These are phyloP conservation scores for Solanum tarijense DNA, from an alignment of 257 asterid genomes.

Conservation along the genomic window DNA sequence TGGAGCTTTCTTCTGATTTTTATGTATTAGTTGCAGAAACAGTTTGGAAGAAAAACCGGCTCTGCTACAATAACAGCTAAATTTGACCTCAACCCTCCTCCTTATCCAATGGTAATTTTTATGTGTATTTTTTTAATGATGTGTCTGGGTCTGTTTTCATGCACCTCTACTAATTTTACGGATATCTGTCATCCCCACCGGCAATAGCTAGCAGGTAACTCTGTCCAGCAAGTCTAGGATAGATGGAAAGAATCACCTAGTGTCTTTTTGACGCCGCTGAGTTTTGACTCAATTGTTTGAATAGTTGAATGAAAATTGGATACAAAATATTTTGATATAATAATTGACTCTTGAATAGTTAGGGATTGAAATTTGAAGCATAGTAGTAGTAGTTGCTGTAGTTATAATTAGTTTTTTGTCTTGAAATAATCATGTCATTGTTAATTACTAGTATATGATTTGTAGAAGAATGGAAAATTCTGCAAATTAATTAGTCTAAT, in stretches of 20 bases:
- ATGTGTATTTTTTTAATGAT: neutral
- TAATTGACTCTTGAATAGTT: neutral
- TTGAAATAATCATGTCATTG: neutral
- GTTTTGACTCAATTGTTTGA: neutral
- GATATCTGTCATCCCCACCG: fast-evolving
- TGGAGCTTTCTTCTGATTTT: neutral
- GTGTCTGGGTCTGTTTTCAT: too few relatives aligned
- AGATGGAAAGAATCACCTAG: neutral
- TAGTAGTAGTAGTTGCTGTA: neutral
- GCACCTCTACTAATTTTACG: fast-evolving
- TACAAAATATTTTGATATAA: too few relatives aligned
- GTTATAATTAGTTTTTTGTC: neutral
- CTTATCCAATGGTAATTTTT: conserved; percentile 47
- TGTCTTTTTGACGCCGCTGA: too few relatives aligned
- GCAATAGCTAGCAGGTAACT: neutral
- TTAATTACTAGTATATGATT: neutral
- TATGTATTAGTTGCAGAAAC: neutral
- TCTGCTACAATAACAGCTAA: conserved; percentile 47
- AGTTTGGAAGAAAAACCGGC: conserved; percentile 20
- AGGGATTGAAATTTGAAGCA: neutral
- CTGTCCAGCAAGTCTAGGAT: too few relatives aligned
- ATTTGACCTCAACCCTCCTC: conserved; percentile 71
- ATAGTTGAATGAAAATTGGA: neutral
- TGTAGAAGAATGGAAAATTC: neutral
- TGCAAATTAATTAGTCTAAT: neutral